These are phyloP conservation scores for Globisporangium okanoganense DNA, from an alignment of 352 stramenopile species.

Conservation along the genomic window DNA sequence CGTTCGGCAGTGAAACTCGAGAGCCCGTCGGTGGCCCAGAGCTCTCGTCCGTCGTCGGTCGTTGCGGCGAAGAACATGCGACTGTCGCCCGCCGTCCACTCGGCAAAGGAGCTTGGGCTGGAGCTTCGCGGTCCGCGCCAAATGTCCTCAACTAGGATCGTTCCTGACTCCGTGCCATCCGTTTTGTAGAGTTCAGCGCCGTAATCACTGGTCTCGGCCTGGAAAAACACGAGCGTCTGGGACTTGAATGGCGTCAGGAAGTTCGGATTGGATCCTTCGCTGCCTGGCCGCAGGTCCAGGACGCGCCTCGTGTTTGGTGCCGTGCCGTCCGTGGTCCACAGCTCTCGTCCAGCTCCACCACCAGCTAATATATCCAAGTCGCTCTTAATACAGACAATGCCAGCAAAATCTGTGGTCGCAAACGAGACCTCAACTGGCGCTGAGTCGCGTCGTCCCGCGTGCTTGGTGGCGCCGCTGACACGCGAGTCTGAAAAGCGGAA, in stretches of 20 bases:
- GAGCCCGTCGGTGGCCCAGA: conserved; percentile 61
- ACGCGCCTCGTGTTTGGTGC: conserved; percentile 33
- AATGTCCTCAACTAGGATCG: conserved; percentile 51
- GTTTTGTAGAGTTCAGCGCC: conserved; percentile 63
- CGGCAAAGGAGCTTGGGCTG: conserved; percentile 35
- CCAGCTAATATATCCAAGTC: not conserved
- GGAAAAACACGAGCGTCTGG: conserved; percentile 38
- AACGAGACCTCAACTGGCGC: conserved; percentile 28
- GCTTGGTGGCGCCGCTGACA: conserved; percentile 56
- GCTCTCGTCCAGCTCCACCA: conserved; percentile 32
- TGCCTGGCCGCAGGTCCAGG: conserved; percentile 35
- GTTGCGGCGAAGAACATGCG: conserved; percentile 56
- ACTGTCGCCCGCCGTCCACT: conserved; percentile 30
- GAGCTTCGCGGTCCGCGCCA: conserved; percentile 41
- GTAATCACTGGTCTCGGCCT: conserved; percentile 30
- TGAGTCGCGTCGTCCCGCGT: conserved; percentile 48
- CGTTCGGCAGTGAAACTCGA: conserved; percentile 26
- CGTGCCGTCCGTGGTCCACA: conserved; percentile 63
- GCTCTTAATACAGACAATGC: conserved; percentile 65
- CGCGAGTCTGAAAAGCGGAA: conserved; percentile 80
- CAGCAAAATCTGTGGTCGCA: conserved; percentile 50
- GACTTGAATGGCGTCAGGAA: conserved; percentile 40
- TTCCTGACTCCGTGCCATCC: conserved; percentile 42
- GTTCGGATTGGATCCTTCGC: conserved; percentile 30
- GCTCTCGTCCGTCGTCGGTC: conserved; percentile 43